A percentile compares a stretch with the other conserved stretches of the same genome.
phyloP scores from a whole-genome alignment of 345 rosid species.

The Moricandia moricandioides region DNA sequence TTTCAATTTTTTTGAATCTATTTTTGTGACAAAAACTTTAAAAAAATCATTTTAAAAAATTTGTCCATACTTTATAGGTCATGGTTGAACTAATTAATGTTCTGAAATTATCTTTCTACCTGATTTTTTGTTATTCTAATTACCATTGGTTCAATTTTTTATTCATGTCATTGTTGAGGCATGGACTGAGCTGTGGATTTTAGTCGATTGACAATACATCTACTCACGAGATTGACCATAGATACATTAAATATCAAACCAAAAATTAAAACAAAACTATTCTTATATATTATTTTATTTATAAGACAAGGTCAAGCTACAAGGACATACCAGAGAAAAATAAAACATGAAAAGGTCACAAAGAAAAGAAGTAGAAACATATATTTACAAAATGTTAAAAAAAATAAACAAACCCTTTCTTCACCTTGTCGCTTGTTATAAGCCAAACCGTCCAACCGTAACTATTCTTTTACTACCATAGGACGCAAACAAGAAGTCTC shows the following conservation, averaged over 20 bases:
- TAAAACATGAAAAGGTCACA: constrained; percentile 14
- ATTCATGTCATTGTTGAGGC: neutral
- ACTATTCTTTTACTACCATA: constrained; percentile 28
- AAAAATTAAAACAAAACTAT: neutral
- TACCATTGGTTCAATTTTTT: neutral
- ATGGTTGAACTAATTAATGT: neutral
- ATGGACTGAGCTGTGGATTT: no score
- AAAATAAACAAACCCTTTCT: constrained; percentile 17
- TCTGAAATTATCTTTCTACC: neutral
- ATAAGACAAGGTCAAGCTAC: constrained; percentile 36
- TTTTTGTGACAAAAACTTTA: no score
- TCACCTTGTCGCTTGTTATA: constrained; percentile 34
- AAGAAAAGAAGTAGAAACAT: neutral
- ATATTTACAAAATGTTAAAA: constrained; percentile 20
- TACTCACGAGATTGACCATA: neutral
- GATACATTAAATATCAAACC: neutral
- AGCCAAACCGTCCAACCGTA: constrained; percentile 36
- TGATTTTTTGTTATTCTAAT: neutral
- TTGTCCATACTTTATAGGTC: neutral
- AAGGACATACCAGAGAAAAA: constrained; percentile 31
- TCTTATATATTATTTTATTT: constrained; percentile 16
- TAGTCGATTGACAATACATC: neutral
- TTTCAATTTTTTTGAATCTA: no score
- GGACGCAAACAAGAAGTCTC: neutral
- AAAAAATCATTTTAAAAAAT: no score